These are phyloP conservation scores for Chlorella sp. DNA, from an alignment of 139 green algal genomes.

Conservation along the genomic window DNA sequence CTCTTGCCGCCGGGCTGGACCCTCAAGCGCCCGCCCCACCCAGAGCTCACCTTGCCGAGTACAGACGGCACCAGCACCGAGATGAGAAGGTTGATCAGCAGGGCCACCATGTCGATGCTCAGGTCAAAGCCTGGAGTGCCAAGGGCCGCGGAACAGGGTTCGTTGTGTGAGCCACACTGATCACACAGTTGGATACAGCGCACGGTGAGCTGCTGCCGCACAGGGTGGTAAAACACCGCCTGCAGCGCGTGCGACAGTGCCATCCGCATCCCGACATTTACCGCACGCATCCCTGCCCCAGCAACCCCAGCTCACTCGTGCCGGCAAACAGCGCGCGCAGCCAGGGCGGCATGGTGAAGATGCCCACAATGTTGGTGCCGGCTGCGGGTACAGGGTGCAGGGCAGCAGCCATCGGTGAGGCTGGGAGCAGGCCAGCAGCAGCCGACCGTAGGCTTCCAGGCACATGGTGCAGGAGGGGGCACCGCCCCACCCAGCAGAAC, in stretches of 20 bases:
- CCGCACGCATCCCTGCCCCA: neutral
- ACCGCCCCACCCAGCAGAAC: no score
- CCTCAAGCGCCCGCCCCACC: neutral
- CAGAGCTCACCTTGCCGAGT: conserved; percentile 44
- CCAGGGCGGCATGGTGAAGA: conserved; percentile 74
- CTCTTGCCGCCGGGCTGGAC: neutral
- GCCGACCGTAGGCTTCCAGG: no score
- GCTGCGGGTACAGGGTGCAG: conserved; percentile 38
- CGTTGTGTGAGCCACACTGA: neutral
- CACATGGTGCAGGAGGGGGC: no score
- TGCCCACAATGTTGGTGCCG: conserved; percentile 74
- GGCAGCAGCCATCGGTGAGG: no score
- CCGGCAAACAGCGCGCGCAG: conserved; percentile 62
- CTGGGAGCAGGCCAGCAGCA: no score
- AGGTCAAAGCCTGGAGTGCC: neutral
- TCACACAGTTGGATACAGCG: no score
- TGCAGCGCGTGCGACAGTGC: neutral
- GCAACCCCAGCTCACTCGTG: neutral
- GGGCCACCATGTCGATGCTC: conserved; percentile 58
- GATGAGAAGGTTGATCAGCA: conserved; percentile 82
- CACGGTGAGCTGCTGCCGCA: no score
- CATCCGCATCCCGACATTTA: neutral
- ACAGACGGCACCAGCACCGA: conserved; percentile 61
- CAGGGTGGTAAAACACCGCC: neutral
- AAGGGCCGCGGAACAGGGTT: neutral